Percentiles rank a stretch among this genome's conserved stretches.
These are phyloP conservation scores for Rosa rugosa DNA, from an alignment of 306 rosid genomes.

Conservation along the genomic window DNA sequence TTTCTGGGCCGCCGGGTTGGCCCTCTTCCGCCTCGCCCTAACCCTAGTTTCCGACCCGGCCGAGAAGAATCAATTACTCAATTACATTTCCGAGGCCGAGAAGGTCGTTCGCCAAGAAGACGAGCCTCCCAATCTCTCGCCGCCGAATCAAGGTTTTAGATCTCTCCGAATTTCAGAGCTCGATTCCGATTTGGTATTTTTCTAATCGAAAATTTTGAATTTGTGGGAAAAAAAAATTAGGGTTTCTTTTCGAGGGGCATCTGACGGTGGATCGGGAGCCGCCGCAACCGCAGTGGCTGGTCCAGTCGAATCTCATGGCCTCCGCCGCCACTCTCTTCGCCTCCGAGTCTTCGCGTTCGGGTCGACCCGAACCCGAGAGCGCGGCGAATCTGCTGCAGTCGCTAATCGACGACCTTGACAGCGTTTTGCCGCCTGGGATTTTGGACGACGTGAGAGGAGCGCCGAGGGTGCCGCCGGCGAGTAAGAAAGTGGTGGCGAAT, in stretches of 20 bases:
- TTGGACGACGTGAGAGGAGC: conserved; percentile 45
- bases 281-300: conserved; percentile 90
- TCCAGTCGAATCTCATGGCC: conserved; percentile 65
- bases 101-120: conserved; percentile 61
- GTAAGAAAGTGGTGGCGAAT: conserved; percentile 87
- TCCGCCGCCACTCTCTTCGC: conserved; percentile 68
- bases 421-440: conserved; percentile 34
- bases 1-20: conserved; percentile 79
- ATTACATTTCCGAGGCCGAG: conserved; percentile 66
- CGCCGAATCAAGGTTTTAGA: conserved; percentile 13
- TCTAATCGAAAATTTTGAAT: background rate
- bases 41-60: conserved; percentile 50
- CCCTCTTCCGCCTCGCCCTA: conserved; percentile 66
- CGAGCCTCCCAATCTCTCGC: conserved; percentile 41
- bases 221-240: conserved; percentile 36
- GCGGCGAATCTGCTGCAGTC: conserved; percentile 57
- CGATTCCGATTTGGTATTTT: conserved; percentile 4
- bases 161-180: conserved; percentile 27
- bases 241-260: conserved; percentile 95
- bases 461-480: conserved; percentile 88
- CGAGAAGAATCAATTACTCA: conserved; percentile 55
- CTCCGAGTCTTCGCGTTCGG: conserved; percentile 46
- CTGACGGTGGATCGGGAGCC: conserved; percentile 93
- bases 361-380: conserved; percentile 15
- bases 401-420: conserved; percentile 65